Evolutionary conservation across 306 rosid genomes (phyloP).

Genomic region (Calophaca sinica): DNA sequence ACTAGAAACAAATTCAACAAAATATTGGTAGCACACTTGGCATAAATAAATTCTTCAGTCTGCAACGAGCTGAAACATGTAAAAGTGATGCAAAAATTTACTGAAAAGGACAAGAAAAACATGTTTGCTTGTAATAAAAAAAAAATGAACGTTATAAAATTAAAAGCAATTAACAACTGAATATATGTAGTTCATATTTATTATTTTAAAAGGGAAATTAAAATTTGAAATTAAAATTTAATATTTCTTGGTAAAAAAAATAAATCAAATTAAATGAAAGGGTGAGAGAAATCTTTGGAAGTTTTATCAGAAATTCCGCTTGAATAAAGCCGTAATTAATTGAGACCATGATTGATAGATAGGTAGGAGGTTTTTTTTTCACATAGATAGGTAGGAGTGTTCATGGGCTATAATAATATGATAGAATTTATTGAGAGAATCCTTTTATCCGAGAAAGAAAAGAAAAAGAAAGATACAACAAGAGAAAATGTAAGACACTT

Average conservation of each 20-base stretch:
- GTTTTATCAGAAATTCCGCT: conserved; percentile 37
- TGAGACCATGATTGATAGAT: conserved; percentile 26
- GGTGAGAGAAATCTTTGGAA: conserved; percentile 15
- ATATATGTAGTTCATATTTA: not conserved
- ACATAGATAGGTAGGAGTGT: too few relatives aligned
- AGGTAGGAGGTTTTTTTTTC: too few relatives aligned
- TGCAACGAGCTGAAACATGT: not conserved
- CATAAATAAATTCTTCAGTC: not conserved
- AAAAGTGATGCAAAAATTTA: not conserved
- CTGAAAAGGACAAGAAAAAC: not conserved
- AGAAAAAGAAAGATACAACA: too few relatives aligned
- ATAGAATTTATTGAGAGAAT: too few relatives aligned
- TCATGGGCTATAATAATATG: too few relatives aligned
- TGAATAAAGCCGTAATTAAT: conserved; percentile 45
- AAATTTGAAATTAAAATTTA: not conserved
- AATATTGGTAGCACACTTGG: conserved; percentile 9
- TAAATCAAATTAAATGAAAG: not conserved
- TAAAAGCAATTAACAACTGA: not conserved
- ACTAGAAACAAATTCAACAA: not conserved
- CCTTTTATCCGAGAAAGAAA: too few relatives aligned
- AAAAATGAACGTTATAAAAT: not conserved
- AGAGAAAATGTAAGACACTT: too few relatives aligned
- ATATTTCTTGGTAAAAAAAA: not conserved
- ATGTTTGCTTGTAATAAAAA: not conserved
- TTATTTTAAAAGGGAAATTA: not conserved